Base-by-base conservation (phyloP, 768 basidiomycete genomes). In the Kwoniella botswanensis region DNA sequence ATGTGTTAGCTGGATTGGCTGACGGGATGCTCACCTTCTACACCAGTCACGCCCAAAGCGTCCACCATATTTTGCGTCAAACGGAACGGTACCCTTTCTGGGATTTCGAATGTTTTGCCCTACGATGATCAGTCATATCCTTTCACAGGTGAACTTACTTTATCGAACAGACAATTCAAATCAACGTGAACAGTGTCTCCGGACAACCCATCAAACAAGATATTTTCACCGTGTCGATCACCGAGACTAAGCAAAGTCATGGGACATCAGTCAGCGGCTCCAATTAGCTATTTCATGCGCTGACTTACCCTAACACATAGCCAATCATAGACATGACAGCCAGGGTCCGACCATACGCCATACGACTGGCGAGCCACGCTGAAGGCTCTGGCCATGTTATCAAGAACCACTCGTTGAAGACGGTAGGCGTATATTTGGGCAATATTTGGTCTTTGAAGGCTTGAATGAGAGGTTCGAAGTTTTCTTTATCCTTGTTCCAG, bases 321-420 rank as follows among this genome's bases (percentile, higher is more conserved):
- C 97, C 97, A 22, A 98, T 92, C 92, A 99, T 98, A 0, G 92
- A 97, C 91, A 97, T 98, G 65, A 98, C 97, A 0, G 96, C 97
- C 0, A 92, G 88, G 0, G 96, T 97, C 54, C 96, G 88, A 4
- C 88, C 90, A 79, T 95, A 99, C 1, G 89, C 86, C 75, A 93
- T 83, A n/a, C 96, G 89, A 81, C 92, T 92, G 0, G 90, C 88
- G 17, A 98, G 87, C 97, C 97, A 99, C 0, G 93, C 92, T 0
- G 92, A 90, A 0, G 97, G 97, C 76, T 99, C 97, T 0, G 97
- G 95, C 85, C 98, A 98, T 0, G 92, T 95, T 80, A 94, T 92
- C 43, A 96, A 84, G 82, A 99, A 98, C 97, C 97, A 99, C 74
- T 97, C 93, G 74, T 96, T 93, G 80, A 99, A 94, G 13, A 98